A percentile compares a stretch with the other conserved stretches of the same genome.
Evolutionary conservation across 306 rosid species (phyloP).

Genomic region (Styphnolobium japonicum): DNA sequence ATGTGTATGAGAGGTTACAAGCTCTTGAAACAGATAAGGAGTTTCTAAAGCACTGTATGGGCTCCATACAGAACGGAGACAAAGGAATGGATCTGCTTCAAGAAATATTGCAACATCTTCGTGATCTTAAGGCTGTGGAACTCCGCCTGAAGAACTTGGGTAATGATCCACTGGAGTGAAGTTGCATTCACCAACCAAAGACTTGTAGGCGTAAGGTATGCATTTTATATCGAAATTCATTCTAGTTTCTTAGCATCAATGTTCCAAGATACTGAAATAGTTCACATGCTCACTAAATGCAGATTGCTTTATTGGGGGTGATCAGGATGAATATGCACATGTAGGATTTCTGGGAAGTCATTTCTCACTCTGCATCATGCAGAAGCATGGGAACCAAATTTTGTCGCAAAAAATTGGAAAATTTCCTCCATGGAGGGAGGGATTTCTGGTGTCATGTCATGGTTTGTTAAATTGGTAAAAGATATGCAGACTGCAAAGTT

Average conservation of each 20-base stretch:
- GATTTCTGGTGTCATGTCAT: constrained; percentile 14
- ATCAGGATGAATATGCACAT: constrained; percentile 23
- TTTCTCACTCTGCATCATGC: constrained; percentile 1
- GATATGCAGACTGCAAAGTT: constrained; percentile 1
- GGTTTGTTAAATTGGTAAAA: constrained; percentile 31
- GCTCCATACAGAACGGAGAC: constrained; percentile 65
- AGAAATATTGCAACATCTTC: constrained; percentile 69
- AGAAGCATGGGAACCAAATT: constrained; percentile 23
- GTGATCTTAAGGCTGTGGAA: constrained; percentile 67
- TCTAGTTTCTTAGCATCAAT: not conserved
- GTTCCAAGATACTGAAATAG: not conserved
- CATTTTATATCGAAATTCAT: not conserved
- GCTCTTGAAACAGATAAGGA: constrained; percentile 76
- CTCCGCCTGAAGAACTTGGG: constrained; percentile 36
- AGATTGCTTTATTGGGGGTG: constrained; percentile 21
- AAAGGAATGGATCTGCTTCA: constrained; percentile 69
- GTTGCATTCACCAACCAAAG: constrained; percentile 19
- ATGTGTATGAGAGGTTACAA: constrained; percentile 70
- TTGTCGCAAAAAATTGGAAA: not conserved
- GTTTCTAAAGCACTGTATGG: constrained; percentile 64
- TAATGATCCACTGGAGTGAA: constrained; percentile 34
- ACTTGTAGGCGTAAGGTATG: constrained; percentile 23
- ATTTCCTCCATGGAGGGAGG: constrained; percentile 31
- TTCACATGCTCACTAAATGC: constrained; percentile 18
- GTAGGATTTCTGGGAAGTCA: constrained; percentile 3